phyloP scores from a whole-genome alignment of 2,329 filamentous ascomycete species.

The Colletotrichum coccodes region DNA sequence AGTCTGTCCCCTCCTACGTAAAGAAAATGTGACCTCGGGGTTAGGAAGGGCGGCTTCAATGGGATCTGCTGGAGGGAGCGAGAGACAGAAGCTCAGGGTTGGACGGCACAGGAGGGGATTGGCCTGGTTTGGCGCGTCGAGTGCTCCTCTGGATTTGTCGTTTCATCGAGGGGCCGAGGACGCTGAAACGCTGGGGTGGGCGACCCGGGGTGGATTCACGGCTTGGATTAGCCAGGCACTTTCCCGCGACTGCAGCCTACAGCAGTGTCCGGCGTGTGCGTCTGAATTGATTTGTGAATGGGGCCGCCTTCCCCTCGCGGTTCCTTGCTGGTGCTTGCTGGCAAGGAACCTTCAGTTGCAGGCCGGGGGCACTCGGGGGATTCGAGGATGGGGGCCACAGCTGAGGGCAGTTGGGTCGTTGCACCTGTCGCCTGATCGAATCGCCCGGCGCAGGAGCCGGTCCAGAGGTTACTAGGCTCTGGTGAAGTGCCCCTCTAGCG shows the following conservation, averaged over 20 bases:
- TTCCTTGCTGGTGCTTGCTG: background rate
- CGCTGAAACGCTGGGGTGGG: constrained; percentile 31
- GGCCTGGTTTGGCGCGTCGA: constrained; percentile 29
- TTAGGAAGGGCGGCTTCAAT: background rate
- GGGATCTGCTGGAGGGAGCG: constrained; percentile 6
- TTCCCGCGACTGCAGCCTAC: constrained; percentile 6
- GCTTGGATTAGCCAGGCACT: constrained; percentile 14
- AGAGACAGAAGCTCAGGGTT: constrained; percentile 16
- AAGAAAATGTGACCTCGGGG: constrained; percentile 1
- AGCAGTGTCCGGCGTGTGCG: too few species aligned
- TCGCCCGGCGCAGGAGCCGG: background rate
- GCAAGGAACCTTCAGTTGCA: background rate
- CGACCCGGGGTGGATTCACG: constrained; percentile 16
- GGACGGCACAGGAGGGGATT: constrained; percentile 28
- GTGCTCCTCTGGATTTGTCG: constrained; percentile 25
- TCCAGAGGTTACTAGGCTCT: background rate
- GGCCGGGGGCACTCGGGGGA: background rate
- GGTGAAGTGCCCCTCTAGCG: background rate
- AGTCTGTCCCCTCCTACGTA: background rate
- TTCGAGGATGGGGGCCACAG: background rate
- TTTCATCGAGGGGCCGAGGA: constrained; percentile 33
- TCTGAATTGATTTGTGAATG: background rate
- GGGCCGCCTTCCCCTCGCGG: constrained; percentile 2
- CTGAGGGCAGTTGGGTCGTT: background rate
- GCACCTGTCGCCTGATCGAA: background rate